Evolutionary conservation across 139 green algal species (phyloP), one percentile per base, ranked within the genome.

Genomic region (Zygnema circumcarinatum): DNA sequence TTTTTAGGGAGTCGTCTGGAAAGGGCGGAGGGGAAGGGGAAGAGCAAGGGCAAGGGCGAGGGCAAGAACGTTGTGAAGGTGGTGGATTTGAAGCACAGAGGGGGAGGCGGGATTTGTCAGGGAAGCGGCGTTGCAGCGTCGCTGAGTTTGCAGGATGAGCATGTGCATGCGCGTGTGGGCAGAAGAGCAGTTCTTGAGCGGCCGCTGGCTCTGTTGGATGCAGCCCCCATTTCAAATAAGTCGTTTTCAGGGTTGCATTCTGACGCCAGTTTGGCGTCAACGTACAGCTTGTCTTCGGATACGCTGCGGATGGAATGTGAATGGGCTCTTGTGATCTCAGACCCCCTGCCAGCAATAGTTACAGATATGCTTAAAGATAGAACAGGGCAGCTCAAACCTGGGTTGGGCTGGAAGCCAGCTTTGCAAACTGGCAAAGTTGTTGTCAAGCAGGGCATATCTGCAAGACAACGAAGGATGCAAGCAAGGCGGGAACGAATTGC

Each of bases 391-490:
- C 16, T 62, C 7, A 16, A 62, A 25, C 7, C 7, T 25, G 16
- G 16, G 7, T 62, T 62, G 7, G 47, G 7, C 16, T 62, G 47
- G 47, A 62, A 25, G 47, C 7, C 7, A 16, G 47, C 47, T 25
- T 16, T 62, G 7, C 7, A 62, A 62, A 16, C 16, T 62, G 16
- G 47, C 7, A 81, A 81, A 47, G 47, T 41, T 67, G 74, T 81
- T 81, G 32, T 81, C 47, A 7, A 29, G n/a, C 32, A 81, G 35
- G 47, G 74, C 32, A 52, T 81, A 32, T 84, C 76, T 1, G 76
- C 76, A 25, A 84, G 76, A 56, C 62, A 67, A 25, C 76, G 76
- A 25, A 32, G 76, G n/a, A 67, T 84, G 21, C 38, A 84, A 56
- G 76, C 76, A 22, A 56, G 76, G 25, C 76, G 39, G 35, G 67